phyloP scores from a whole-genome alignment of 2,329 filamentous ascomycete genomes.

The Epichloe bromicola region DNA sequence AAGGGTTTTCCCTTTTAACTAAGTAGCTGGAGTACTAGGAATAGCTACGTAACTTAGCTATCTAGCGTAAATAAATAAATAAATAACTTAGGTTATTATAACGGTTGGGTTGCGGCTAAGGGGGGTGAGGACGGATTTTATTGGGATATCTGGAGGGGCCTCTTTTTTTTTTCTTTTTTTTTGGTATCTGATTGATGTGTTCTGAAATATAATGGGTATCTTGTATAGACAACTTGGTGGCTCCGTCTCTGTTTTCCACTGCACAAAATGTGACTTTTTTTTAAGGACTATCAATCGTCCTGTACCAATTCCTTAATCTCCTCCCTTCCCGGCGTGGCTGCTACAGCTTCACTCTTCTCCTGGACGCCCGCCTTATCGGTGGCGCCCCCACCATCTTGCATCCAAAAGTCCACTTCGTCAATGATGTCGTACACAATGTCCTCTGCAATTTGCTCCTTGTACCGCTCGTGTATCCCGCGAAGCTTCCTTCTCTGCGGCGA shows the following conservation, averaged over 20 bases:
- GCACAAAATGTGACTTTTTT: neutral
- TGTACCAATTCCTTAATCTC: slow-evolving; percentile 55
- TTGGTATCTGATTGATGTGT: neutral
- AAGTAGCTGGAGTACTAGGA: too few relatives aligned
- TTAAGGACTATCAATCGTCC: slow-evolving; percentile 33
- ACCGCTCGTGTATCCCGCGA: slow-evolving; percentile 62
- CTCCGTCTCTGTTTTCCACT: neutral
- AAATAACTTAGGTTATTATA: neutral
- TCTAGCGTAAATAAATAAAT: too few relatives aligned
- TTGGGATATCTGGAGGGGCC: neutral
- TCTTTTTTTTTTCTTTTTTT: too few relatives aligned
- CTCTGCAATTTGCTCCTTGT: slow-evolving; percentile 86
- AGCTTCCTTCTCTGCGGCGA: slow-evolving; percentile 21
- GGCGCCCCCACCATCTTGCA: slow-evolving; percentile 48
- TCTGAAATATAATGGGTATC: slow-evolving; percentile 14
- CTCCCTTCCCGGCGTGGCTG: slow-evolving; percentile 32
- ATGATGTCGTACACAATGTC: slow-evolving; percentile 87
- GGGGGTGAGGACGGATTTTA: too few relatives aligned
- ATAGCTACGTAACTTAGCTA: too few relatives aligned
- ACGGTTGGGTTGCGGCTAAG: neutral
- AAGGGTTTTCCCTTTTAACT: too few relatives aligned
- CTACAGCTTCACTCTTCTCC: slow-evolving; percentile 30
- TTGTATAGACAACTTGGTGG: neutral
- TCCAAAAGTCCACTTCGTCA: slow-evolving; percentile 87
- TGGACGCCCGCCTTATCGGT: slow-evolving; percentile 32